Evolutionary conservation across 2,329 filamentous ascomycete species (phyloP).

Genomic region (Emydomyces testavorans): DNA sequence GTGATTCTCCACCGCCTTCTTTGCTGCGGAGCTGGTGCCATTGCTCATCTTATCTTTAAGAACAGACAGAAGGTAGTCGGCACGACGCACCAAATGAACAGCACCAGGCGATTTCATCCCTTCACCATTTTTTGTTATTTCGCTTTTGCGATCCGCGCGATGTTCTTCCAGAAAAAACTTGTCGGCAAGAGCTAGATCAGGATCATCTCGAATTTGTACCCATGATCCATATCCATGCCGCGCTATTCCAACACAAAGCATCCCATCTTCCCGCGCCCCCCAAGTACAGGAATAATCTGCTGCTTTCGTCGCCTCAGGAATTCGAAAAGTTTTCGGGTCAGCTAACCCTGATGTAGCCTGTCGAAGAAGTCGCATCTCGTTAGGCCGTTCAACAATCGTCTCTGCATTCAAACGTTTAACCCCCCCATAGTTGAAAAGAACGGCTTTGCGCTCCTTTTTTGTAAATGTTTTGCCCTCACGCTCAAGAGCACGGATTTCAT

Average conservation of each 20-base stretch:
- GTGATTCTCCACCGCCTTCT: slow-evolving; percentile 77
- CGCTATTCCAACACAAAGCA: slow-evolving; percentile 89
- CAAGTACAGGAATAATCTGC: slow-evolving; percentile 85
- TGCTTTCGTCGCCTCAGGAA: slow-evolving; percentile 82
- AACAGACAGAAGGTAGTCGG: slow-evolving; percentile 92
- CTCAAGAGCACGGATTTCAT: slow-evolving; percentile 52
- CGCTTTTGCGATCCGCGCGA: slow-evolving; percentile 94
- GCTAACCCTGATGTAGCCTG: slow-evolving; percentile 53
- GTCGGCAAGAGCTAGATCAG: slow-evolving; percentile 70
- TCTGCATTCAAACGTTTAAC: slow-evolving; percentile 94
- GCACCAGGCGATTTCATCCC: slow-evolving; percentile 75
- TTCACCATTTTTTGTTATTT: slow-evolving; percentile 50
- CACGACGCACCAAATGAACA: slow-evolving; percentile 86
- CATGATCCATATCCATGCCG: slow-evolving; percentile 92
- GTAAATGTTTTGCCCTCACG: slow-evolving; percentile 68
- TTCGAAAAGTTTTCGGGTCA: slow-evolving; percentile 69
- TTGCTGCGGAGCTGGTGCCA: slow-evolving; percentile 49
- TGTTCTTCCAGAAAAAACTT: slow-evolving; percentile 97
- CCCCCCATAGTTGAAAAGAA: slow-evolving; percentile 85
- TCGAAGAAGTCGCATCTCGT: slow-evolving; percentile 74
- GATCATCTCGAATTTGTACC: slow-evolving; percentile 85
- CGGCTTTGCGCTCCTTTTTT: slow-evolving; percentile 96
- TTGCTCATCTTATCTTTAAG: slow-evolving; percentile 77
- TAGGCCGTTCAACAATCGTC: slow-evolving; percentile 81
- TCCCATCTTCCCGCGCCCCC: slow-evolving; percentile 88